A percentile compares a stretch with the other conserved stretches of the same genome.
Evolutionary conservation across 202 grass and related monocot species (phyloP).

Genomic region (Cymbopogon flexuosus): DNA sequence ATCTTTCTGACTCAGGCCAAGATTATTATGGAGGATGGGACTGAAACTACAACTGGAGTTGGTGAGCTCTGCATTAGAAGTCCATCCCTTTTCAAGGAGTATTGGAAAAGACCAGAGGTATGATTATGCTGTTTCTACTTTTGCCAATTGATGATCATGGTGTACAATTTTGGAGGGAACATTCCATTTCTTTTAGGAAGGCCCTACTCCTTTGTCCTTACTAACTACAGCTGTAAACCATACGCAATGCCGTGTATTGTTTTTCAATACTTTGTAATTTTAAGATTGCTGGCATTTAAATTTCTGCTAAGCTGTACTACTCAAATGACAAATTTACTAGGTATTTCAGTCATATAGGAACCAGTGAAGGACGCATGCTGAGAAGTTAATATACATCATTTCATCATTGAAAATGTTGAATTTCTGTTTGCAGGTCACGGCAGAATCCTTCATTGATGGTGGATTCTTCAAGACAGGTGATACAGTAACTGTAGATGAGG

Average conservation of each 20-base stretch:
- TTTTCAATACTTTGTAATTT: neutral
- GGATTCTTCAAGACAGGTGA: conserved; percentile 96
- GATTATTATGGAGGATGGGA: conserved; percentile 72
- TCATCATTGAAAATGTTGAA: conserved; percentile 12
- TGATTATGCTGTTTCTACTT: conserved; percentile 5
- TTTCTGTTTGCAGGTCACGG: conserved; percentile 62
- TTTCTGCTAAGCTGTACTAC: neutral
- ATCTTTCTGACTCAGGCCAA: conserved; percentile 56
- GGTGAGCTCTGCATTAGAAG: conserved; percentile 95
- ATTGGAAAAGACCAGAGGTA: conserved; percentile 87
- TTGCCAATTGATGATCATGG: conserved; percentile 13
- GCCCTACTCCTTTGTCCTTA: neutral
- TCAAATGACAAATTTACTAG: conserved; percentile 4
- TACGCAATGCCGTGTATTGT: neutral
- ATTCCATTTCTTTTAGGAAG: neutral
- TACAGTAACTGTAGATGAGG: conserved; percentile 77
- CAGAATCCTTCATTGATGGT: conserved; percentile 69
- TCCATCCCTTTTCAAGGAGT: conserved; percentile 89
- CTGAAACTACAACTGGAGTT: conserved; percentile 51
- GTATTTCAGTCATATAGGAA: neutral
- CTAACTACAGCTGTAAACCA: neutral
- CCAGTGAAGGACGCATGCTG: neutral
- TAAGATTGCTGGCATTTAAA: neutral
- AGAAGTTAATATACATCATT: conserved; percentile 23
- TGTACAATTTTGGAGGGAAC: neutral